Conservation (phyloP, 2,329 filamentous ascomycete species). For the Phoma sp. region DNA sequence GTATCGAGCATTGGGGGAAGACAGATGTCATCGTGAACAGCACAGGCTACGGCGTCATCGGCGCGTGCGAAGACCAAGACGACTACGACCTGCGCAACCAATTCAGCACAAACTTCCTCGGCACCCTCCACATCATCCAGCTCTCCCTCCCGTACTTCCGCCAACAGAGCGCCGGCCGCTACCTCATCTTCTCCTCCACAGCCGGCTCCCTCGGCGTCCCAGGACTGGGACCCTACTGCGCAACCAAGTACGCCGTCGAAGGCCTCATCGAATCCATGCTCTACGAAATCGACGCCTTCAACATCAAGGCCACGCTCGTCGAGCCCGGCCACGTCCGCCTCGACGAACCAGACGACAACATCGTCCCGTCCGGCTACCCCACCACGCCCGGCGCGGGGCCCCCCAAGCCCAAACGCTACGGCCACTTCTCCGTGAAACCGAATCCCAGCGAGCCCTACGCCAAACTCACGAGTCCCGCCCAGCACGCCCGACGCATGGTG, state of each 20-base stretch:
- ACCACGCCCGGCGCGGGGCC: constrained; percentile 42
- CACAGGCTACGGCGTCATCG: constrained; percentile 94
- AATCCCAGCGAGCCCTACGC: constrained; percentile 80
- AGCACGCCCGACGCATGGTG: constrained; percentile 88
- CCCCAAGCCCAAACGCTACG: constrained; percentile 74
- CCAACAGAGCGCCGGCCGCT: constrained; percentile 75
- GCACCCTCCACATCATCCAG: constrained; percentile 92
- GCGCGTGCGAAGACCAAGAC: constrained; percentile 95
- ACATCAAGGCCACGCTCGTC: constrained; percentile 91
- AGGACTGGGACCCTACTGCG: constrained; percentile 91
- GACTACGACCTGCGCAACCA: constrained; percentile 94
- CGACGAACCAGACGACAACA: constrained; percentile 73
- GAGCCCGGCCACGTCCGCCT: constrained; percentile 88
- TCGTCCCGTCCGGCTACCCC: constrained; percentile 25
- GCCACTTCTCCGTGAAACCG: constrained; percentile 89
- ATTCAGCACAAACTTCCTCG: constrained; percentile 98
- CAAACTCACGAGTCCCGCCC: constrained; percentile 77
- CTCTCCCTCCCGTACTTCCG: constrained; percentile 87
- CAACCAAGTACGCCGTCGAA: constrained; percentile 96
- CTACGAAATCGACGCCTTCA: constrained; percentile 91
- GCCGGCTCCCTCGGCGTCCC: constrained; percentile 92
- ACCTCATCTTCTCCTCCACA: constrained; percentile 94
- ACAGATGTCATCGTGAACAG: constrained; percentile 90
- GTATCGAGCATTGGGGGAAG: constrained; percentile 77
- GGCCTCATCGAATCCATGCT: constrained; percentile 95